Percentiles rank a stretch among this genome's conserved stretches.
Conservation (phyloP, 2,329 filamentous ascomycete genomes). For the Venturia pyrina region DNA sequence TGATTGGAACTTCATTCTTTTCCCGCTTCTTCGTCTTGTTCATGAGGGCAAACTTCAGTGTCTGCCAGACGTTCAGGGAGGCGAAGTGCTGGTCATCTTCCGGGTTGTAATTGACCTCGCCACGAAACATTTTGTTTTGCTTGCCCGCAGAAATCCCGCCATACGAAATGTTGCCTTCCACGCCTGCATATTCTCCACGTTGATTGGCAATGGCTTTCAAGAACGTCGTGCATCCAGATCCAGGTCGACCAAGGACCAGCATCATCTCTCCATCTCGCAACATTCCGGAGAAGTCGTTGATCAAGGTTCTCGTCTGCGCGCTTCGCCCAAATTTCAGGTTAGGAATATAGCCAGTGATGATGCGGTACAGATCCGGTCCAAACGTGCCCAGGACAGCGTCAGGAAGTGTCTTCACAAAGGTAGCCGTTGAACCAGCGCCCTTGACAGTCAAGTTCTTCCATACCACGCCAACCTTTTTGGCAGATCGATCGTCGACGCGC, state of each 20-base stretch:
- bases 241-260: conserved; percentile 58
- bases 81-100: conserved; percentile 71
- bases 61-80: conserved; percentile 66
- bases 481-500: conserved; percentile 53
- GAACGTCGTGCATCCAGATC: conserved; percentile 60
- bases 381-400: conserved; percentile 28
- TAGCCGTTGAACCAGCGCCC: conserved; percentile 50
- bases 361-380: conserved; percentile 25
- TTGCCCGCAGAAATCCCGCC: conserved; percentile 44
- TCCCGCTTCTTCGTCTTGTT: conserved; percentile 55
- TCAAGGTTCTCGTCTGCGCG: conserved; percentile 49
- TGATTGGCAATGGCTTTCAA: conserved; percentile 60
- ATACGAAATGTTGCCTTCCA: conserved; percentile 42
- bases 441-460: conserved; percentile 56
- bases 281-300: conserved; percentile 56
- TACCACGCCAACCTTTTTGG: conserved; percentile 62
- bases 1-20: conserved; percentile 54
- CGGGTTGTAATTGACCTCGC: conserved; percentile 63
- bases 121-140: conserved; percentile 50
- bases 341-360: conserved; percentile 43
- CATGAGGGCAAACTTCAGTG: conserved; percentile 61
- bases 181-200: conserved; percentile 44
- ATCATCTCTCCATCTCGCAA: conserved; percentile 66
- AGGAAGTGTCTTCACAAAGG: conserved; percentile 48
- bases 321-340: background rate